Percentiles rank a stretch among this genome's conserved stretches.
phyloP scores from a whole-genome alignment of 352 stramenopile species.

The Phytophthora quininea region DNA sequence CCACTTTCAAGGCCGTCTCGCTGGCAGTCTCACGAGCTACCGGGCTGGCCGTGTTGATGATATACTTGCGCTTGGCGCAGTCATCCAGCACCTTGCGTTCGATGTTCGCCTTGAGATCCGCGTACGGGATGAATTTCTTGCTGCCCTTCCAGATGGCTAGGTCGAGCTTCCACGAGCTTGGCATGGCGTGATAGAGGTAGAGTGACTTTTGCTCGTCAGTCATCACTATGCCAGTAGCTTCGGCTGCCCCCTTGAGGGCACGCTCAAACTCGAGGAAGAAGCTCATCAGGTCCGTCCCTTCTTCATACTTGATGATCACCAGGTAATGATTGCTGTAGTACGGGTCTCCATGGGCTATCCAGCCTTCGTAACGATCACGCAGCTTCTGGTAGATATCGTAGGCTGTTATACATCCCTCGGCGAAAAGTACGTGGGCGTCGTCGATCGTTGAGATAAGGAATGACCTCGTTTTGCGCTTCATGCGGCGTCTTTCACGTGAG shows the following conservation, averaged over 20 bases:
- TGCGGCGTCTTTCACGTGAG: not conserved
- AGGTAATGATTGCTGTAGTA: constrained; percentile 8
- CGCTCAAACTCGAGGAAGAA: constrained; percentile 16
- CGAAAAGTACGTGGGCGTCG: constrained; percentile 18
- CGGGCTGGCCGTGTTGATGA: not conserved
- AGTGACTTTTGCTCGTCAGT: constrained; percentile 8
- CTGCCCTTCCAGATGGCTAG: constrained; percentile 56
- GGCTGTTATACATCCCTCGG: constrained; percentile 16
- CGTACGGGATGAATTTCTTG: constrained; percentile 18
- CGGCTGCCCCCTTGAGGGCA: constrained; percentile 8
- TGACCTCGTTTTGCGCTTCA: constrained; percentile 22
- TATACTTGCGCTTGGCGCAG: not conserved
- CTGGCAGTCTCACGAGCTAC: not conserved
- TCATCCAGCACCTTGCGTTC: not conserved
- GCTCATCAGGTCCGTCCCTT: not conserved
- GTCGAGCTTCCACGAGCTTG: constrained; percentile 12
- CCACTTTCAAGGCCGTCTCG: not conserved
- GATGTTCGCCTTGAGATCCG: not conserved
- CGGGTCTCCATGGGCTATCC: constrained; percentile 6
- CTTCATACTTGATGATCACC: constrained; percentile 11
- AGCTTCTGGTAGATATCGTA: constrained; percentile 16
- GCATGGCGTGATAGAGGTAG: constrained; percentile 14
- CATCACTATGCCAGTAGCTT: constrained; percentile 6
- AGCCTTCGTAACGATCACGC: constrained; percentile 14
- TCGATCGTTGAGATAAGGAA: constrained; percentile 31